Conservation (phyloP, 192 early-diverging fungal species). For the Backusella morwellensis region DNA sequence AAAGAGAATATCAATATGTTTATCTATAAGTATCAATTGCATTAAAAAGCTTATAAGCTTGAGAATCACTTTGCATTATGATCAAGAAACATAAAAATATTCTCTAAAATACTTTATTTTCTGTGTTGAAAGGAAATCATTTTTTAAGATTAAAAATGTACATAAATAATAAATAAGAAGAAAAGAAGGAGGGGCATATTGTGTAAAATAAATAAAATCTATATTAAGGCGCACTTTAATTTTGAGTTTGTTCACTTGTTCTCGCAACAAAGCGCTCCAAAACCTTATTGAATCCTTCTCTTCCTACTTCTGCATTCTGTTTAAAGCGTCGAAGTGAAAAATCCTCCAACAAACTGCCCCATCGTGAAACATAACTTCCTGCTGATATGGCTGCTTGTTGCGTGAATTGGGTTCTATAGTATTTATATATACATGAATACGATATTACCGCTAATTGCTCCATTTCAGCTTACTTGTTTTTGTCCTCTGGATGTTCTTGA, state of each 20-base stretch:
- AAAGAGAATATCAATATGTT: too few species aligned
- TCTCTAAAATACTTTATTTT: too few species aligned
- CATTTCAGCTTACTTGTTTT: conserved; percentile 29
- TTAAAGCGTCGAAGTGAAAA: conserved; percentile 85
- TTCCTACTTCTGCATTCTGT: conserved; percentile 84
- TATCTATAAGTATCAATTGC: too few species aligned
- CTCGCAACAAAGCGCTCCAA: conserved; percentile 59
- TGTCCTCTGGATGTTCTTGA: conserved; percentile 58
- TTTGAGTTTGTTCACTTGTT: conserved; percentile 23
- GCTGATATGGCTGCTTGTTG: conserved; percentile 86
- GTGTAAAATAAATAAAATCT: not conserved
- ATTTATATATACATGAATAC: not conserved
- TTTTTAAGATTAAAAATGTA: not conserved
- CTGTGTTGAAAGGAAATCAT: too few species aligned
- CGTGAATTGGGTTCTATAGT: conserved; percentile 62
- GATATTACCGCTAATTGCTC: not conserved
- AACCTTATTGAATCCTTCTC: conserved; percentile 84
- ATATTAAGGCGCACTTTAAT: not conserved
- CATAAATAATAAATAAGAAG: not conserved
- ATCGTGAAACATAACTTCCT: conserved; percentile 61
- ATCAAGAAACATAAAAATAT: too few species aligned
- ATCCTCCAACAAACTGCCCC: conserved; percentile 77
- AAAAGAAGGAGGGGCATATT: not conserved
- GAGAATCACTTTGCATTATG: too few species aligned
- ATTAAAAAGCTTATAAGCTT: too few species aligned